A percentile compares a stretch with the other conserved stretches of the same genome.
These are phyloP conservation scores for Hortaea sp. DNA, from an alignment of 2,329 filamentous ascomycete species.

Conservation along the genomic window DNA sequence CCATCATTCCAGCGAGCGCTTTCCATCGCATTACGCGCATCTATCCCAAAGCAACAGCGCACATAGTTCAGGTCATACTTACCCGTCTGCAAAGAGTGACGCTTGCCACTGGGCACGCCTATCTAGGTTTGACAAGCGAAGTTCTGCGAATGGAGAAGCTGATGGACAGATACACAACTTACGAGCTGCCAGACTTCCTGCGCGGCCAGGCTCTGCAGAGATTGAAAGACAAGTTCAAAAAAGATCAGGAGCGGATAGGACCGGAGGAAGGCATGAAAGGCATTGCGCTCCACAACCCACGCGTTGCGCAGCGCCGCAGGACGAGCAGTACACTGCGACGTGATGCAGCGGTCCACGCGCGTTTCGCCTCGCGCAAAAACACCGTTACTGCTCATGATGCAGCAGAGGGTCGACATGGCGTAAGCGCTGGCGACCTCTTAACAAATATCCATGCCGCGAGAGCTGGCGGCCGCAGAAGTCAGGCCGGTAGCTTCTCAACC, in stretches of 20 bases:
- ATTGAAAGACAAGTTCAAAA: constrained; percentile 78
- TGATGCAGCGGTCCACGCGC: constrained; percentile 66
- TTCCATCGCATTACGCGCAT: constrained; percentile 86
- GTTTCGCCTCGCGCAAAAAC: constrained; percentile 28
- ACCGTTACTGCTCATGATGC: constrained; percentile 9
- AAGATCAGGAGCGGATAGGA: constrained; percentile 69
- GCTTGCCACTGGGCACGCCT: constrained; percentile 85
- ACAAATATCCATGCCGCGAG: constrained; percentile 66
- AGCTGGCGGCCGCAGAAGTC: constrained; percentile 39
- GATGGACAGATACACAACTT: constrained; percentile 86
- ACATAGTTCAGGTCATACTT: constrained; percentile 95
- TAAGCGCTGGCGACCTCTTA: constrained; percentile 57
- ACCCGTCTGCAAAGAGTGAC: constrained; percentile 92
- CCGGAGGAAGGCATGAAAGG: constrained; percentile 79
- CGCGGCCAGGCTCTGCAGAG: constrained; percentile 72
- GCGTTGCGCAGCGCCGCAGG: constrained; percentile 48
- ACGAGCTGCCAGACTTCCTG: constrained; percentile 83
- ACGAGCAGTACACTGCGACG: constrained; percentile 68
- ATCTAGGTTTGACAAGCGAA: constrained; percentile 83
- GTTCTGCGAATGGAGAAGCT: constrained; percentile 86
- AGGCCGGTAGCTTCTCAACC: constrained; percentile 37
- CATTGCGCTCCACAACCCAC: constrained; percentile 85
- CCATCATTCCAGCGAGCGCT: constrained; percentile 92
- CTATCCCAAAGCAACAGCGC: constrained; percentile 90
- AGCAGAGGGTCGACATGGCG: constrained; percentile 30